Evolutionary conservation across 2,329 filamentous ascomycete genomes (phyloP).

Genomic region (Emmonsiellopsis sp.): DNA sequence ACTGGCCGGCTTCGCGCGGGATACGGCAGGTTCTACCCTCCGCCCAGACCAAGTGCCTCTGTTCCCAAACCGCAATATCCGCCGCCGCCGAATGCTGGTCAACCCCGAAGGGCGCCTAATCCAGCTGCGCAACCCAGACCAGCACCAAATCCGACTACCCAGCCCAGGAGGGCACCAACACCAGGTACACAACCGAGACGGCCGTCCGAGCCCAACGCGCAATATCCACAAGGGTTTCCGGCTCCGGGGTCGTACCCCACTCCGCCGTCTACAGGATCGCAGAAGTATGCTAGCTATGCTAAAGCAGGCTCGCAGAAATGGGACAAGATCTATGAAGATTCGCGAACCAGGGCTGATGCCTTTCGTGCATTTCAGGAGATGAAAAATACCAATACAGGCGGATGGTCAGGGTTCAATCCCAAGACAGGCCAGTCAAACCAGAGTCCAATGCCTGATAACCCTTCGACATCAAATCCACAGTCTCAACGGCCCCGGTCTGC

Average conservation of each 20-base stretch:
- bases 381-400: slow-evolving; percentile 21
- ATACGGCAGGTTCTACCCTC: slow-evolving; percentile 20
- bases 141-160: background rate
- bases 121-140: slow-evolving; percentile 4
- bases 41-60: slow-evolving; percentile 13
- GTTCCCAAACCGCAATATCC: slow-evolving; percentile 13
- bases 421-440: slow-evolving; percentile 21
- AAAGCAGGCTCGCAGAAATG: slow-evolving; percentile 32
- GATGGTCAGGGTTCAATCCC: slow-evolving; percentile 35
- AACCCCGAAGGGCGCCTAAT: slow-evolving; percentile 13
- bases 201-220: slow-evolving; percentile 11
- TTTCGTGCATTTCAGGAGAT: slow-evolving; percentile 38
- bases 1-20: slow-evolving; percentile 48
- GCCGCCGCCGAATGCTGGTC: slow-evolving; percentile 12
- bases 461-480: slow-evolving; percentile 4
- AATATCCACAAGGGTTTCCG: slow-evolving; percentile 14
- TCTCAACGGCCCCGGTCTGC: slow-evolving; percentile 28
- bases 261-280: slow-evolving; percentile 28
- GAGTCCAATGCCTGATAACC: slow-evolving; percentile 4
- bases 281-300: slow-evolving; percentile 33
- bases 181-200: background rate
- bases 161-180: background rate
- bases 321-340: slow-evolving; percentile 30
- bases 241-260: slow-evolving; percentile 18
- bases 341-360: slow-evolving; percentile 35